Percentiles rank a stretch among this genome's conserved stretches.
Evolutionary conservation across 2,329 filamentous ascomycete genomes (phyloP).

Genomic region (Colletotrichum australisinense): DNA sequence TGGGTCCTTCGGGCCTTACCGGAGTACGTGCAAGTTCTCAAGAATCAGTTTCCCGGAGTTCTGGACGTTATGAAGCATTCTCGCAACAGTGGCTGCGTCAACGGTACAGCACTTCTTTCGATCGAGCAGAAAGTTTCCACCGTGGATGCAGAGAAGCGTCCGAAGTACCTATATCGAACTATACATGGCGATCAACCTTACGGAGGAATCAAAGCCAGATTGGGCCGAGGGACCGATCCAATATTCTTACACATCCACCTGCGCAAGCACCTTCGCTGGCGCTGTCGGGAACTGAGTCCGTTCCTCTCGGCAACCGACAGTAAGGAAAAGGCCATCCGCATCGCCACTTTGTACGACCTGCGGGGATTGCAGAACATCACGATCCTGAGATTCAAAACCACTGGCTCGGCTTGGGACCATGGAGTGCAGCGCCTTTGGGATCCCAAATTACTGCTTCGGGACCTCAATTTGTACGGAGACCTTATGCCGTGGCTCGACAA

Average conservation of each 20-base stretch:
- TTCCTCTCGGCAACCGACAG: neutral
- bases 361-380: neutral
- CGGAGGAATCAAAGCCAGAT: neutral
- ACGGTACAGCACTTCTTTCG: neutral
- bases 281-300: neutral
- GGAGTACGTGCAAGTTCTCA: neutral
- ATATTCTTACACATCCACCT: conserved; percentile 10
- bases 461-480: neutral
- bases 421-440: neutral
- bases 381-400: neutral
- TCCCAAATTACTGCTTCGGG: neutral
- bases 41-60: neutral
- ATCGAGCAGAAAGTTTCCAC: neutral
- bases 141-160: neutral
- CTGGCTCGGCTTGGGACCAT: neutral
- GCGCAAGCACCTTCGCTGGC: neutral
- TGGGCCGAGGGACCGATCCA: neutral
- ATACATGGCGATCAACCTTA: neutral
- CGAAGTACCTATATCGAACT: neutral
- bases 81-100: neutral
- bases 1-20: neutral
- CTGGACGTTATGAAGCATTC: neutral
- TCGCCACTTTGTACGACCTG: neutral
- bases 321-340: neutral
- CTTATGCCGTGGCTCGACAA: neutral